Conservation (phyloP, 768 basidiomycete species). For the Amanita muscaria region DNA sequence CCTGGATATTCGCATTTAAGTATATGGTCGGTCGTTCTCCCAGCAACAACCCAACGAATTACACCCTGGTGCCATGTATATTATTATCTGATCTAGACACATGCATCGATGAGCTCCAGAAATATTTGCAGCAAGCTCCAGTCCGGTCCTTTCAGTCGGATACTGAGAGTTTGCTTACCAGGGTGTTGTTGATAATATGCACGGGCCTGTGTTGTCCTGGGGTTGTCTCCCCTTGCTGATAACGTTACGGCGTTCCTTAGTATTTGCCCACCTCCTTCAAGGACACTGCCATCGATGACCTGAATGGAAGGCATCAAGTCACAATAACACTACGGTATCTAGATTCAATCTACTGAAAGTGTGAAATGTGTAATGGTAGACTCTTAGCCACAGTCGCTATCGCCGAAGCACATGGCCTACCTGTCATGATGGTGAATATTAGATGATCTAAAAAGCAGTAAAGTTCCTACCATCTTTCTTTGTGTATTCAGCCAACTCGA, state of each 20-base stretch:
- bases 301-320: no score
- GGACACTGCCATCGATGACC: conserved; percentile 37
- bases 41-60: no score
- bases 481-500: conserved; percentile 66
- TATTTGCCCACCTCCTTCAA: conserved; percentile 65
- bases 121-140: conserved; percentile 57
- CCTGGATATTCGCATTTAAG: no score
- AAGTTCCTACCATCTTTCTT: conserved; percentile 36
- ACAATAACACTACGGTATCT: no score
- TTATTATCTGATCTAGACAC: conserved; percentile 68
- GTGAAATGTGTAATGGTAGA: no score
- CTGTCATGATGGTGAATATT: neutral
- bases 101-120: conserved; percentile 47
- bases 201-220: conserved; percentile 73
- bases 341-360: no score
- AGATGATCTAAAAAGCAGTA: neutral
- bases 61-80: conserved; percentile 69
- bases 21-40: no score
- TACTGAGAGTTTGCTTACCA: neutral
- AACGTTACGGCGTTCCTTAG: conserved; percentile 61
- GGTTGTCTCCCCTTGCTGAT: conserved; percentile 44
- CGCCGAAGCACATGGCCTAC: conserved; percentile 3
- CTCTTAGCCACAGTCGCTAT: no score
- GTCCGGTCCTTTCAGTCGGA: conserved; percentile 25
- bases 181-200: conserved; percentile 15